Evolutionary conservation across 2,329 filamentous ascomycete species (phyloP).

Genomic region (Colletotrichum scovillei): DNA sequence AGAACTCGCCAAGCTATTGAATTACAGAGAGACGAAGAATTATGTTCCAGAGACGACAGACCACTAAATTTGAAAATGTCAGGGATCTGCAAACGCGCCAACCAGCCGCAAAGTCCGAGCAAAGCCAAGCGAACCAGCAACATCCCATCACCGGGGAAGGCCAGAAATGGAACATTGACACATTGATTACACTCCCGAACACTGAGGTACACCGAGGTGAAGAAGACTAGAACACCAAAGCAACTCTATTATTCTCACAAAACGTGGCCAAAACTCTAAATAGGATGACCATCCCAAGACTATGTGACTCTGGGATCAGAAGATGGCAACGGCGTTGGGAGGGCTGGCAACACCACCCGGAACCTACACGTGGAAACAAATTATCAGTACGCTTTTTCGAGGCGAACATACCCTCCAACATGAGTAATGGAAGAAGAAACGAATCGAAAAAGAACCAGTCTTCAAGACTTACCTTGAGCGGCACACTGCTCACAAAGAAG

Average conservation of each 20-base stretch:
- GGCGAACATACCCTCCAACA: neutral
- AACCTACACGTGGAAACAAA: conserved; percentile 39
- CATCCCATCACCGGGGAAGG: neutral
- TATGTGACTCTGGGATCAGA: conserved; percentile 24
- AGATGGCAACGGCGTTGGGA: conserved; percentile 52
- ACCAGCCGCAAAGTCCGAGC: neutral
- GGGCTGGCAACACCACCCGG: conserved; percentile 51
- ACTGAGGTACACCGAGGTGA: neutral
- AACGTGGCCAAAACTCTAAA: neutral
- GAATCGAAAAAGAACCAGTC: accelerated
- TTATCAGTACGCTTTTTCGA: neutral
- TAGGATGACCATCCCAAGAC: neutral
- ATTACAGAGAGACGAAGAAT: neutral
- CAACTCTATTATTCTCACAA: neutral
- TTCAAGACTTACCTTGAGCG: conserved; percentile 43
- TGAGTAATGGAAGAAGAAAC: neutral
- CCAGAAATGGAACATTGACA: neutral
- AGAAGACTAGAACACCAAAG: neutral
- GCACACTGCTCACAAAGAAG: conserved; percentile 54
- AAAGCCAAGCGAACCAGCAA: neutral
- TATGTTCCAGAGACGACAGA: neutral
- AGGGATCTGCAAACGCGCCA: conserved; percentile 4
- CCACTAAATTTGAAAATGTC: conserved; percentile 1
- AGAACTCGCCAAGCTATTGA: neutral
- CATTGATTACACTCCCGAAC: too few relatives aligned